phyloP scores from a whole-genome alignment of 345 rosid genomes.

The Raphanus raphanistrum region DNA sequence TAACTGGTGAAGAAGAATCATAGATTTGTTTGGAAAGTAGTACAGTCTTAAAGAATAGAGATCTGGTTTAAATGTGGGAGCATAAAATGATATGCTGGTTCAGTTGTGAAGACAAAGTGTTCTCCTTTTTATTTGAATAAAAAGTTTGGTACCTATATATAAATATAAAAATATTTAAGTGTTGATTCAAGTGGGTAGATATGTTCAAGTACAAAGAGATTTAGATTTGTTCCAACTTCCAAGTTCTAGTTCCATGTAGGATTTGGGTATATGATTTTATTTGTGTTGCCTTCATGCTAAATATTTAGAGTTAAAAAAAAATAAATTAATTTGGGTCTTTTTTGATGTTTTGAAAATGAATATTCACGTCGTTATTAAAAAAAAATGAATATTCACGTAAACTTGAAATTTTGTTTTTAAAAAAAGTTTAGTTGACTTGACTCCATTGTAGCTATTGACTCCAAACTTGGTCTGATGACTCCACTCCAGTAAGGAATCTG shows the following conservation, averaged over 20 bases:
- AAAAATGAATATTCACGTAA: neutral
- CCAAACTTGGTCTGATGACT: neutral
- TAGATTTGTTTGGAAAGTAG: conserved; percentile 5
- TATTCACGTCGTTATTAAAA: neutral
- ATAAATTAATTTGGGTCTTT: too few relatives aligned
- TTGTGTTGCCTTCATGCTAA: too few relatives aligned
- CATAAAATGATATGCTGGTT: neutral
- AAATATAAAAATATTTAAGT: neutral
- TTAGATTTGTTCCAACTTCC: too few relatives aligned
- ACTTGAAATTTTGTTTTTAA: neutral
- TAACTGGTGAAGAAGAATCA: conserved; percentile 36
- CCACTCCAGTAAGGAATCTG: neutral
- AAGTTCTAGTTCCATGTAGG: neutral
- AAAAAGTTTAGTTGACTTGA: neutral
- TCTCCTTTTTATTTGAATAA: neutral
- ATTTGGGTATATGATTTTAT: too few relatives aligned
- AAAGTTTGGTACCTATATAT: neutral
- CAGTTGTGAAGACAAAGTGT: neutral
- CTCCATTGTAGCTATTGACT: neutral
- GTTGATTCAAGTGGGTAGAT: neutral
- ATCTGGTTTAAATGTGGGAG: neutral
- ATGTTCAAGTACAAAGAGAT: too few relatives aligned
- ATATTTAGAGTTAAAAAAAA: too few relatives aligned
- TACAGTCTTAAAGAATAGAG: conserved; percentile 2
- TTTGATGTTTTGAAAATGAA: neutral